Conservation (phyloP, 2,329 filamentous ascomycete species). For the Dothidotthia symphoricarpi region DNA sequence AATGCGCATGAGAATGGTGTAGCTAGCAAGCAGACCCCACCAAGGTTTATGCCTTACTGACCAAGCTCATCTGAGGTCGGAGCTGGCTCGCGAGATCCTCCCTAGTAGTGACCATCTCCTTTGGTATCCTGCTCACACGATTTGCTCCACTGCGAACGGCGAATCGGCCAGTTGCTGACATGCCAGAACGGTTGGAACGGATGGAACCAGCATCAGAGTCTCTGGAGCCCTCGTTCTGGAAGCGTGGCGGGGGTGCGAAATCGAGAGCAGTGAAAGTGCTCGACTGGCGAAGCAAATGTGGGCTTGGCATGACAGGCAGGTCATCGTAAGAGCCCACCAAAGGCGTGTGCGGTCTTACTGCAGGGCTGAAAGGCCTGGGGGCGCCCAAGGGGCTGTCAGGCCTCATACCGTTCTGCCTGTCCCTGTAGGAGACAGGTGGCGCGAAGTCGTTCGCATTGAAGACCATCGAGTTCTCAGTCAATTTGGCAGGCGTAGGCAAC, state of each 20-base stretch:
- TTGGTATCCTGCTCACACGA: conserved; percentile 79
- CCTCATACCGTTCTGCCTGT: conserved; percentile 65
- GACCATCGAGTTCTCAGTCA: conserved; percentile 72
- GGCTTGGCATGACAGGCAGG: conserved; percentile 79
- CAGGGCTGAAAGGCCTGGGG: conserved; percentile 68
- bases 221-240: conserved; percentile 51
- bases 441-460: conserved; percentile 81
- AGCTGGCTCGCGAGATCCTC: conserved; percentile 63
- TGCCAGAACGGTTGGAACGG: conserved; percentile 72
- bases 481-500: conserved; percentile 79
- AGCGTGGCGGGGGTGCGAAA: conserved; percentile 75
- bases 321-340: conserved; percentile 84
- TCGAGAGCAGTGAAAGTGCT: conserved; percentile 75
- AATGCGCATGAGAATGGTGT: conserved; percentile 16
- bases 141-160: conserved; percentile 79
- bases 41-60: conserved; percentile 24
- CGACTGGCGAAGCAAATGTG: conserved; percentile 74
- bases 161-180: conserved; percentile 68
- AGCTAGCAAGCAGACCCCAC: conserved; percentile 2
- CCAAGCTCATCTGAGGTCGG: conserved; percentile 57
- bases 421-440: conserved; percentile 62
- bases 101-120: conserved; percentile 75
- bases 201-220: conserved; percentile 51
- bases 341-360: conserved; percentile 71
- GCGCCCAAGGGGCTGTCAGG: conserved; percentile 61